phyloP scores from a whole-genome alignment of 371 early-diverging fungal genomes.

The Batkoa obscura region DNA sequence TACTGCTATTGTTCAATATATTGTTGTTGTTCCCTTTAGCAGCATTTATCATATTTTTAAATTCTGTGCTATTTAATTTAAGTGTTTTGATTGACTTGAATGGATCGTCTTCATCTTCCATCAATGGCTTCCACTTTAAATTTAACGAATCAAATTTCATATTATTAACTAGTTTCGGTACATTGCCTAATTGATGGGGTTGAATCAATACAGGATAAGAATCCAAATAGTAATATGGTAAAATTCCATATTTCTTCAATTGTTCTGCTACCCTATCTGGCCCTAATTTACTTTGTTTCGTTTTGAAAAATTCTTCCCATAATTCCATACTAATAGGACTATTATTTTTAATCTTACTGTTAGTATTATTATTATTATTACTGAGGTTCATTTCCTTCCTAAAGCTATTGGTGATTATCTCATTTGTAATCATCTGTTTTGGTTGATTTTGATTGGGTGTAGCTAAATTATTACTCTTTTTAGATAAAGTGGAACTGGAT shows the following conservation, averaged over 20 bases:
- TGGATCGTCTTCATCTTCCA: not conserved
- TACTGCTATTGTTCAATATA: too few relatives aligned
- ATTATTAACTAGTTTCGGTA: slow-evolving; percentile 1
- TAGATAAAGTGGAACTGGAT: not conserved
- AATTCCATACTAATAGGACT: too few relatives aligned
- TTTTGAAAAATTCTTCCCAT: too few relatives aligned
- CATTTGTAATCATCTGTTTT: too few relatives aligned
- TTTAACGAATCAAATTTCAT: not conserved
- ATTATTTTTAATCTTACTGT: too few relatives aligned
- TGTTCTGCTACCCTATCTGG: slow-evolving; percentile 2
- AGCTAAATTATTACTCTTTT: too few relatives aligned
- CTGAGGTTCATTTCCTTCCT: too few relatives aligned
- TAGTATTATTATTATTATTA: too few relatives aligned
- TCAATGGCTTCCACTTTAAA: not conserved
- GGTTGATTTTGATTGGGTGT: too few relatives aligned
- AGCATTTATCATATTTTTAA: too few relatives aligned
- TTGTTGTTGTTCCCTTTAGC: too few relatives aligned
- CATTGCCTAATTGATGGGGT: not conserved
- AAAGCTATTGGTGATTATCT: too few relatives aligned
- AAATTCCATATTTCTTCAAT: not conserved
- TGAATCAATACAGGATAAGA: not conserved
- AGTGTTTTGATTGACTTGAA: not conserved
- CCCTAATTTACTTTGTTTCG: not conserved
- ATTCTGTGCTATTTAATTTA: not conserved
- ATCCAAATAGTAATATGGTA: not conserved